Evolutionary conservation across 2,329 filamentous ascomycete species (phyloP).

Genomic region (Cercospora sp.): DNA sequence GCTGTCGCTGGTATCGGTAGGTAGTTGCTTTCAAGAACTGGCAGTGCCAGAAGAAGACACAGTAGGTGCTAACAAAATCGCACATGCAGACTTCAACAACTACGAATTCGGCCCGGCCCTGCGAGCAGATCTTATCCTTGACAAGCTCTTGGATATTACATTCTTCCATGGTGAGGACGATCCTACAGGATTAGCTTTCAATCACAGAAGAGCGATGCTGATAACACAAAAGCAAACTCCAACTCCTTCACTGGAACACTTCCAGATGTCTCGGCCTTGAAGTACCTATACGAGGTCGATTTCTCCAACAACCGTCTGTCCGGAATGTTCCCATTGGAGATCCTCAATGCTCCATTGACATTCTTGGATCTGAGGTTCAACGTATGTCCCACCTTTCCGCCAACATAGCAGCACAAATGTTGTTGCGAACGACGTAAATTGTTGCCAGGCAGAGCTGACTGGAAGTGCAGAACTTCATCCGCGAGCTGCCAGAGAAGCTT

Average conservation of each 20-base stretch:
- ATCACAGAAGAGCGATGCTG: background rate
- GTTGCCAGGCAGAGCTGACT: background rate
- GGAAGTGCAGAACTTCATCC: conserved; percentile 9
- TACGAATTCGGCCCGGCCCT: conserved; percentile 10
- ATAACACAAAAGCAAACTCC: conserved; percentile 8
- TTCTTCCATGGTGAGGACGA: conserved; percentile 17
- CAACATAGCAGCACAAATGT: no score
- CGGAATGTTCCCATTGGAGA: conserved; percentile 13
- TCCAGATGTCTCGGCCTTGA: conserved; percentile 15
- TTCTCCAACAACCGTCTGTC: conserved; percentile 18
- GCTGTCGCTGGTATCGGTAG: conserved; percentile 16
- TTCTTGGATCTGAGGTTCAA: conserved; percentile 25
- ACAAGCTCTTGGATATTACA: conserved; percentile 16
- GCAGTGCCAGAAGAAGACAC: background rate
- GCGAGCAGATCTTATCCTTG: conserved; percentile 10
- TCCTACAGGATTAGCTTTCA: background rate
- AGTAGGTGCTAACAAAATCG: background rate
- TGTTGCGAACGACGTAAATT: background rate
- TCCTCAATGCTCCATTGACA: conserved; percentile 13
- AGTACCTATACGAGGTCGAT: conserved; percentile 21
- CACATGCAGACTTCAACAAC: conserved; percentile 10
- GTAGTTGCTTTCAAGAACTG: background rate
- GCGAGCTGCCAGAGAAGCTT: conserved; percentile 11
- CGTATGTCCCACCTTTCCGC: background rate
- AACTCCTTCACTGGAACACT: conserved; percentile 20